Evolutionary conservation across 2,329 filamentous ascomycete genomes (phyloP), one percentile per base, ranked within the genome.

Genomic region (Phaeosphaeriaceae sp.): DNA sequence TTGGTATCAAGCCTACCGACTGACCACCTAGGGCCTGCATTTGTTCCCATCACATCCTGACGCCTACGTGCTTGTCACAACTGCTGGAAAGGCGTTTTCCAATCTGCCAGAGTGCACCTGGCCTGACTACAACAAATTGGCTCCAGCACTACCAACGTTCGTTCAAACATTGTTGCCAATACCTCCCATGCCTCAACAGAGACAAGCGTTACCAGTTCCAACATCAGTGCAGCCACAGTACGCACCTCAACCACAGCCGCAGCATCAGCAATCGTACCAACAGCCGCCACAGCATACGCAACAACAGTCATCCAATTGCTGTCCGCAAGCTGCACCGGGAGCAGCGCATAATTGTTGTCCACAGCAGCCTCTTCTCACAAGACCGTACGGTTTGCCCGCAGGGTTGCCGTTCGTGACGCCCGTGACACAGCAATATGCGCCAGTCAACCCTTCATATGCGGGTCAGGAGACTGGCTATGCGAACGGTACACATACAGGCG

Each of bases 31-130:
- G 72, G 70, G 68, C 25, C 56, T 75, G 17, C 71, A 71, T 51
- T 66, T 75, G 33, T 74, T 75, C 59, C 67, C 69, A 7, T 51
- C 60, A 1, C 55, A 69, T 20, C 58, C 70, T 36, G 52, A 67
- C 17, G 68, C 68, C 19, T 74, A 75, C 54, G 62, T 75, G 11
- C 59, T 74, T 1, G 58, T 74, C 33, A 65, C 70, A 45, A 70
- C 64, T 1, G 58, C 56, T 20, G 71, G 72, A 11, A 71, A 72
- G 58, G 62, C 68, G 13, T 75, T 71, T 52, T 73, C 71, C 5
- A 75, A 75, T 22, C 61, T 75, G 4, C 72, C 72, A 10, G 71
- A 73, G 44, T 64, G 67, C 33, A 75, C 72, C 20, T 75, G 72
- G 72, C 52, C 45, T 1, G 71, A 75, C 51, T 75, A 75, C 56